These are phyloP conservation scores for Phytomonas sp. DNA, from an alignment of 208 protist genomes.

Conservation along the genomic window DNA sequence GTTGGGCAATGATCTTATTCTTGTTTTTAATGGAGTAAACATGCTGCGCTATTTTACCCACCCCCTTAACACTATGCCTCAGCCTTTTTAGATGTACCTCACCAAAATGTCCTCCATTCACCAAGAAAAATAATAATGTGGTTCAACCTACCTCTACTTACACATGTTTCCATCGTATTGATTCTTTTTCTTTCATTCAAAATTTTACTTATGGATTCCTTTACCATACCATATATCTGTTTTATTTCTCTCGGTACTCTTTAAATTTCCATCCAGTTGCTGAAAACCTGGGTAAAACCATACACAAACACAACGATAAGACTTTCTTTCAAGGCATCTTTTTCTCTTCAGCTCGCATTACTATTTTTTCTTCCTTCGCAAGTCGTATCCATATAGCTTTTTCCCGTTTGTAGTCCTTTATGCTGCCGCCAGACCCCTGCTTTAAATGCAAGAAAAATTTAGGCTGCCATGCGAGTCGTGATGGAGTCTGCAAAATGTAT, in stretches of 20 bases:
- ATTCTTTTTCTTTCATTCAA: not conserved
- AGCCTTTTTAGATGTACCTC: not conserved
- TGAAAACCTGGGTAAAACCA: not conserved
- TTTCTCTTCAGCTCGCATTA: not conserved
- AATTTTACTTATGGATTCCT: not conserved
- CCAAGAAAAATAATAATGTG: not conserved
- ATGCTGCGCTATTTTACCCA: not conserved
- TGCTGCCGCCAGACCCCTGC: conserved; percentile 15
- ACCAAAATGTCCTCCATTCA: not conserved
- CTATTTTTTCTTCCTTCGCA: conserved; percentile 2
- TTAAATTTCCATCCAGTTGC: not conserved
- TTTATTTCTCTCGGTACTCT: not conserved
- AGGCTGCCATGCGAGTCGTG: conserved; percentile 47
- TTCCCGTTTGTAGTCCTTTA: not conserved
- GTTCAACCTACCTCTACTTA: not conserved
- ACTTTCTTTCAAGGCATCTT: not conserved
- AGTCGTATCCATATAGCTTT: not conserved
- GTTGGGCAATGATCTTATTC: not conserved
- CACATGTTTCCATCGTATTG: not conserved
- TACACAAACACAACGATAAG: not conserved
- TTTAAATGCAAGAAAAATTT: conserved; percentile 64
- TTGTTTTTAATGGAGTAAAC: not conserved
- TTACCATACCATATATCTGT: not conserved
- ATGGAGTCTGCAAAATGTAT: conserved; percentile 58
- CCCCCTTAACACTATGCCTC: not conserved